These are phyloP conservation scores for Elymus sibiricus DNA, from an alignment of 176 grass and related monocot species.

Conservation along the genomic window DNA sequence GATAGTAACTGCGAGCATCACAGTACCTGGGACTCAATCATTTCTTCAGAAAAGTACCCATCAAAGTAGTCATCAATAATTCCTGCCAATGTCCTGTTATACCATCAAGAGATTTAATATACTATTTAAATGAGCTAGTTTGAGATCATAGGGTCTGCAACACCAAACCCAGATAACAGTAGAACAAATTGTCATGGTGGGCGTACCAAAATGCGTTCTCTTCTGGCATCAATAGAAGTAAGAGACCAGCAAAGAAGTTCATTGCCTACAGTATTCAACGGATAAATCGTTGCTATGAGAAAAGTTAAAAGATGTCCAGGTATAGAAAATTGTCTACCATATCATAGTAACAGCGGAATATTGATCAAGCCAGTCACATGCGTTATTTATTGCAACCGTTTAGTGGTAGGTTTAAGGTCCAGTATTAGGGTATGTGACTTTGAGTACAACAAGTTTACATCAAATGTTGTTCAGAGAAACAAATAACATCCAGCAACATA, in stretches of 20 bases:
- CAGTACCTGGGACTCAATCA: slow-evolving; percentile 93
- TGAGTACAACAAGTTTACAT: not conserved
- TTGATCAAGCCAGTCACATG: slow-evolving; percentile 15
- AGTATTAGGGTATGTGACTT: slow-evolving; percentile 1
- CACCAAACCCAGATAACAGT: slow-evolving; percentile 25
- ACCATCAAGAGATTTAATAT: slow-evolving; percentile 32
- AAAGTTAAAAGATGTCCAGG: slow-evolving; percentile 11
- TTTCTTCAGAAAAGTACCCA: slow-evolving; percentile 97
- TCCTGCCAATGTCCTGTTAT: slow-evolving; percentile 81
- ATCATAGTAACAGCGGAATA: not conserved
- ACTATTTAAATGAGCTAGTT: slow-evolving; percentile 24
- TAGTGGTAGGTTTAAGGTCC: not conserved
- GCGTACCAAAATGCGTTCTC: slow-evolving; percentile 99
- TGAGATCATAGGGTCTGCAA: slow-evolving; percentile 3
- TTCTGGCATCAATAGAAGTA: slow-evolving; percentile 95
- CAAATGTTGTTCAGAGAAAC: slow-evolving; percentile 2
- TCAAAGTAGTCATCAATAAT: slow-evolving; percentile 99
- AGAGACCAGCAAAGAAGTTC: slow-evolving; percentile 98
- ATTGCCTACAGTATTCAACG: slow-evolving; percentile 68
- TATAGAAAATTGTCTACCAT: not conserved
- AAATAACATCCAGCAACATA: slow-evolving; percentile 16
- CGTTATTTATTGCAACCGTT: not conserved
- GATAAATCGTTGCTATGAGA: slow-evolving; percentile 22
- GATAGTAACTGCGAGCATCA: not conserved
- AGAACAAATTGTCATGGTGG: slow-evolving; percentile 5